Conservation (phyloP, 306 rosid species). For the Coriaria nepalensis region DNA sequence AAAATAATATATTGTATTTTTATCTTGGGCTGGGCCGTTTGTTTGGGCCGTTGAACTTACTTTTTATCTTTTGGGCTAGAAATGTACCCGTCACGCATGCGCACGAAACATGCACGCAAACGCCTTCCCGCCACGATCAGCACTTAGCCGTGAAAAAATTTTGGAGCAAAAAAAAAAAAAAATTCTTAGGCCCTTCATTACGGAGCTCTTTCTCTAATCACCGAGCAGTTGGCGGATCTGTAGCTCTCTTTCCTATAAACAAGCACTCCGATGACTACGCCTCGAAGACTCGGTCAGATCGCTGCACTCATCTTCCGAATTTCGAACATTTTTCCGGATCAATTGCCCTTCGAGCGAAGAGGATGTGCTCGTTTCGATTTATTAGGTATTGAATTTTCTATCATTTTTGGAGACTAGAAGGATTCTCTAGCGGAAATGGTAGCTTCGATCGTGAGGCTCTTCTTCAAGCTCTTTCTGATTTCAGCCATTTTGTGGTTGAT, state of each 20-base stretch:
- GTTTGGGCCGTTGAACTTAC: too few relatives aligned
- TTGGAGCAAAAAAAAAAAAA: too few relatives aligned
- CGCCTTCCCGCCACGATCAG: too few relatives aligned
- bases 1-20: too few relatives aligned
- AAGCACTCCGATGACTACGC: constrained; percentile 47
- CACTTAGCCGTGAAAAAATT: too few relatives aligned
- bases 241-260: constrained; percentile 34
- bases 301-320: constrained; percentile 1
- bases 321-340: constrained; percentile 8
- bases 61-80: too few relatives aligned
- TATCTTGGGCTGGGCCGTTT: too few relatives aligned
- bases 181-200: too few relatives aligned
- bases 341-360: too few relatives aligned
- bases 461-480: constrained; percentile 61
- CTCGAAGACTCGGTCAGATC: constrained; percentile 21
- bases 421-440: constrained; percentile 38
- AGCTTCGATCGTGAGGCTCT: constrained; percentile 74
- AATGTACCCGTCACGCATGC: too few relatives aligned
- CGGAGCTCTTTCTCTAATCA: constrained; percentile 28
- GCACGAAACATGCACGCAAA: too few relatives aligned
- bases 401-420: constrained; percentile 13
- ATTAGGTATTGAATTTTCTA: constrained; percentile 26
- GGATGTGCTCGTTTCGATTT: constrained; percentile 13
- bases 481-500: constrained; percentile 66
- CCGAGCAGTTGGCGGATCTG: constrained; percentile 60